These are phyloP conservation scores for Talaromyces sp. DNA, from an alignment of 2,329 filamentous ascomycete species.

Conservation along the genomic window DNA sequence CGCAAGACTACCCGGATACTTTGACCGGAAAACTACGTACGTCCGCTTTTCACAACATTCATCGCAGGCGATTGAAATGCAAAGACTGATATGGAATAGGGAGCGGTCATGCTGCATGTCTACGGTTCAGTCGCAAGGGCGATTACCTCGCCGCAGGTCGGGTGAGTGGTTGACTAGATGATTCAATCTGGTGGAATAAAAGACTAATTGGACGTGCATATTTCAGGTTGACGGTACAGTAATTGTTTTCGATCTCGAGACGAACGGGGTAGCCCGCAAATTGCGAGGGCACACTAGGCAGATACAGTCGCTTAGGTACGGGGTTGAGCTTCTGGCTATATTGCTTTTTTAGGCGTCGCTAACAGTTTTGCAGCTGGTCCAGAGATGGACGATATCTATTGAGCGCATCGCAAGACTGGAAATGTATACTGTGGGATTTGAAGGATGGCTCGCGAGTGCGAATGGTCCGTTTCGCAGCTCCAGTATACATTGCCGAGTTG, in stretches of 20 bases:
- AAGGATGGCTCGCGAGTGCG: slow-evolving; percentile 68
- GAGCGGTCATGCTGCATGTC: slow-evolving; percentile 62
- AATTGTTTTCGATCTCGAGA: slow-evolving; percentile 95
- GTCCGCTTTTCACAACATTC: slow-evolving; percentile 21
- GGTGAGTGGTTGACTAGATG: slow-evolving; percentile 45
- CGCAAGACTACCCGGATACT: slow-evolving; percentile 83
- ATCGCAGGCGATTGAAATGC: slow-evolving; percentile 36
- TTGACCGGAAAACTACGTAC: slow-evolving; percentile 81
- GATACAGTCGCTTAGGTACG: slow-evolving; percentile 76
- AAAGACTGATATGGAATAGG: slow-evolving; percentile 35
- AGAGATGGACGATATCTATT: slow-evolving; percentile 85
- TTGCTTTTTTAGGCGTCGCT: not conserved
- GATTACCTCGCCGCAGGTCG: slow-evolving; percentile 93
- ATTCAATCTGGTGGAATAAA: not conserved
- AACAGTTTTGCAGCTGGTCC: slow-evolving; percentile 65
- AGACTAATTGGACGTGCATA: not conserved
- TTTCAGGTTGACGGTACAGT: slow-evolving; percentile 78
- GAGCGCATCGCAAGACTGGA: slow-evolving; percentile 93
- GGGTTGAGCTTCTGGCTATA: not conserved
- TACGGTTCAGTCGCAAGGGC: slow-evolving; percentile 89
- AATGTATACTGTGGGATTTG: slow-evolving; percentile 92
- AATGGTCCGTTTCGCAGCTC: slow-evolving; percentile 85
- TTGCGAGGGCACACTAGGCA: slow-evolving; percentile 88
- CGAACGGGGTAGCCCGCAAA: slow-evolving; percentile 93
- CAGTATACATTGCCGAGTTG: slow-evolving; percentile 92